These are phyloP conservation scores for Triticum aestivum DNA, from an alignment of 176 grass and related monocot genomes.

Conservation along the genomic window DNA sequence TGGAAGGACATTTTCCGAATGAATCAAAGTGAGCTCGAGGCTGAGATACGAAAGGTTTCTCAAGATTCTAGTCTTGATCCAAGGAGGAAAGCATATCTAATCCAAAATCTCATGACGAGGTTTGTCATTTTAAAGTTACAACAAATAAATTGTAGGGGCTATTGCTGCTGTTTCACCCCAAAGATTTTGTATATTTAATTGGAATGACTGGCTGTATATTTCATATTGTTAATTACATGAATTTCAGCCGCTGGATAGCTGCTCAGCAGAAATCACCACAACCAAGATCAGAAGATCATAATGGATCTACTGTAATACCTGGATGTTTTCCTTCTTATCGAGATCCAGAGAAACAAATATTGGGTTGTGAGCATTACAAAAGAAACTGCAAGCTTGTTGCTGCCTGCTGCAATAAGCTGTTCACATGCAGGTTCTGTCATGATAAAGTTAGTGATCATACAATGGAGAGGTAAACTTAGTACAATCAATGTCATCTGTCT, in stretches of 20 bases:
- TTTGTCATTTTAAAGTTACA: conserved; percentile 27
- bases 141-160: neutral
- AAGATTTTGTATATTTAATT: conserved; percentile 7
- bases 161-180: neutral
- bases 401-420: conserved; percentile 85
- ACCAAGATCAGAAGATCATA: conserved; percentile 29
- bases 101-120: conserved; percentile 99
- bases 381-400: conserved; percentile 90
- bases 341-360: conserved; percentile 59
- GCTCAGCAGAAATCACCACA: conserved; percentile 73
- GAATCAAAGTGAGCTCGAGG: conserved; percentile 89
- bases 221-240: conserved; percentile 19
- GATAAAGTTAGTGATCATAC: conserved; percentile 89
- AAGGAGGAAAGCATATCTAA: conserved; percentile 85
- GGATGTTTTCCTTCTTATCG: conserved; percentile 64
- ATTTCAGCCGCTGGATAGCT: conserved; percentile 90
- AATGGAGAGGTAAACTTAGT: conserved; percentile 74
- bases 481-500: neutral
- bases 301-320: conserved; percentile 21
- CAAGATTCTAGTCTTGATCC: conserved; percentile 86
- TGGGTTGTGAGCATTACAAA: conserved; percentile 96
- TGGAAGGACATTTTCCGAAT: conserved; percentile 97
- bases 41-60: conserved; percentile 85
- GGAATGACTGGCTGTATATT: neutral
- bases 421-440: conserved; percentile 92